These are phyloP conservation scores for Glycyrrhiza uralensis DNA, from an alignment of 306 rosid genomes.

Conservation along the genomic window DNA sequence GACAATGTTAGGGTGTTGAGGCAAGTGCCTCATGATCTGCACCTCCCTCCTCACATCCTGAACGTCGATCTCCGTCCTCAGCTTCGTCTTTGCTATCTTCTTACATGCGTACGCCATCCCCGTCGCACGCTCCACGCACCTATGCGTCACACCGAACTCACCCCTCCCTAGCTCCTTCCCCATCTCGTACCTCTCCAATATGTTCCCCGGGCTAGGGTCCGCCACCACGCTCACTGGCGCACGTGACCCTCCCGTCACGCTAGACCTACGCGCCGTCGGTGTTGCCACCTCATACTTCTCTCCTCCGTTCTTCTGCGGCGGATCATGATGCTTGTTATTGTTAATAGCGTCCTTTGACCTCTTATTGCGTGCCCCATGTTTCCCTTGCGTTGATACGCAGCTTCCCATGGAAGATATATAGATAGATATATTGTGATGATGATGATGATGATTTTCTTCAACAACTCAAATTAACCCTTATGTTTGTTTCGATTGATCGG, in stretches of 20 bases:
- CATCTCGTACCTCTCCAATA: slow-evolving; percentile 46
- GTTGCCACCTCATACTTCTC: background rate
- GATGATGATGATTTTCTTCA: background rate
- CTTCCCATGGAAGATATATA: slow-evolving; percentile 85
- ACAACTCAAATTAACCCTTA: background rate
- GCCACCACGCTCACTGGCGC: slow-evolving; percentile 32
- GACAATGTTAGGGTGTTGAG: slow-evolving; percentile 76
- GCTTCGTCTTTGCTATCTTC: slow-evolving; percentile 69
- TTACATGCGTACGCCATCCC: slow-evolving; percentile 66
- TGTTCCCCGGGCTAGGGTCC: slow-evolving; percentile 43
- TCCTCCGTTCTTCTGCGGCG: too few species aligned
- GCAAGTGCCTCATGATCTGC: slow-evolving; percentile 76
- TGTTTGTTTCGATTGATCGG: too few species aligned
- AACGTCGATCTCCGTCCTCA: slow-evolving; percentile 74
- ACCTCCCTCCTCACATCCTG: slow-evolving; percentile 88
- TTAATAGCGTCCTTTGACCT: slow-evolving; percentile 19
- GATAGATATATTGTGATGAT: too few species aligned
- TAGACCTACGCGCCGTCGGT: slow-evolving; percentile 10
- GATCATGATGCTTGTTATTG: background rate
- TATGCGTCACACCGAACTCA: slow-evolving; percentile 74
- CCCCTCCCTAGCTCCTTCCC: slow-evolving; percentile 85
- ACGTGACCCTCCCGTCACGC: background rate
- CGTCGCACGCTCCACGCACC: slow-evolving; percentile 36
- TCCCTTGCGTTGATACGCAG: slow-evolving; percentile 63
- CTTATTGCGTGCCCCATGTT: slow-evolving; percentile 13